Evolutionary conservation across 1,284 basidiomycete species (phyloP).

Genomic region (Ceratobasidium sp.): DNA sequence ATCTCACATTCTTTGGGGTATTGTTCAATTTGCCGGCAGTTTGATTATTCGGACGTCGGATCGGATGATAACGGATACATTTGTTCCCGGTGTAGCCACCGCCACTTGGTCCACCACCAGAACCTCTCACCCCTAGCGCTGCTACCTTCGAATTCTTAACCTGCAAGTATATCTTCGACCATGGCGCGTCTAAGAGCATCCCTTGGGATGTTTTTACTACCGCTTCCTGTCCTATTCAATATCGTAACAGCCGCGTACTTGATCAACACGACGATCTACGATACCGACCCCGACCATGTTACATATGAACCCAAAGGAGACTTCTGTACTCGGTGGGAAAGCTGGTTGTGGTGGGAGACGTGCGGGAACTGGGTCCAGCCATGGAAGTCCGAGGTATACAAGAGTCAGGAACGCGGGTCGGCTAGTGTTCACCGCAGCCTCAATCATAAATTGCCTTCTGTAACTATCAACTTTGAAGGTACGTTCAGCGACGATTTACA

Average conservation of each 20-base stretch:
- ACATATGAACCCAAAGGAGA: constrained; percentile 4
- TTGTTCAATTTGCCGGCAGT: too few relatives aligned
- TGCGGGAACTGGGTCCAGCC: not conserved
- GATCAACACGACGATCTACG: constrained; percentile 32
- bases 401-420: not conserved
- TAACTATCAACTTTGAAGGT: constrained; percentile 32
- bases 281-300: constrained; percentile 10
- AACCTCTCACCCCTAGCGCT: too few relatives aligned
- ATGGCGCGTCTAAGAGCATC: not conserved
- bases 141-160: too few relatives aligned
- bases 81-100: too few relatives aligned
- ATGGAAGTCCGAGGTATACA: constrained; percentile 9
- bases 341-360: constrained; percentile 11
- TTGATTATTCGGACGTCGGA: too few relatives aligned
- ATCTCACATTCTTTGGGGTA: too few relatives aligned
- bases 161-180: not conserved
- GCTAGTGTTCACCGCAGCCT: constrained; percentile 14
- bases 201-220: not conserved
- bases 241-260: not conserved
- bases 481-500: not conserved
- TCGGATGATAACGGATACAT: too few relatives aligned
- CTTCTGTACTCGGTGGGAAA: constrained; percentile 12
- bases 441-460: constrained; percentile 1
- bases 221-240: not conserved
- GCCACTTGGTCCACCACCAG: too few relatives aligned